These are phyloP conservation scores for Talaromyces sp. DNA, from an alignment of 2,329 filamentous ascomycete genomes.

Conservation along the genomic window DNA sequence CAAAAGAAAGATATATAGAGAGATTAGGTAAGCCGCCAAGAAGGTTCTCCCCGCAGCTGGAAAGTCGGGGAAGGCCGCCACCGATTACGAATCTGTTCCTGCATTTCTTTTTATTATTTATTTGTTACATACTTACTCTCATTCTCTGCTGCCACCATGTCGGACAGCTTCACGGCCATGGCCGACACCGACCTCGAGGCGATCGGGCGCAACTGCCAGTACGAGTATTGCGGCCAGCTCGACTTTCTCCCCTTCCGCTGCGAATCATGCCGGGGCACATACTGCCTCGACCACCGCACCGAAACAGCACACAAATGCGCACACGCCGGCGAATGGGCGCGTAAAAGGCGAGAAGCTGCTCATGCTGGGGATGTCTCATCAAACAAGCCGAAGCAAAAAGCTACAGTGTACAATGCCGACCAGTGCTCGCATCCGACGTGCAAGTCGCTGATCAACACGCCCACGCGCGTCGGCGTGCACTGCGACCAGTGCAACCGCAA, in stretches of 20 bases:
- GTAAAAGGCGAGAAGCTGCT: constrained; percentile 33
- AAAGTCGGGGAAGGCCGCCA: not conserved
- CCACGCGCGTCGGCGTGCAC: constrained; percentile 45
- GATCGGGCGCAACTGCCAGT: constrained; percentile 86
- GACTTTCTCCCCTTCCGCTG: constrained; percentile 95
- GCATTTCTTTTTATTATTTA: not conserved
- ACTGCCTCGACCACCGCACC: constrained; percentile 88
- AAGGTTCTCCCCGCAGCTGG: not conserved
- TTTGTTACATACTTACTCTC: too few species aligned
- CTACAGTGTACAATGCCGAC: constrained; percentile 50
- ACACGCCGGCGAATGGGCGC: constrained; percentile 57
- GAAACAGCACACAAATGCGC: constrained; percentile 71
- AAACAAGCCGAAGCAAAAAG: constrained; percentile 44
- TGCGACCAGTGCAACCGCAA: constrained; percentile 44
- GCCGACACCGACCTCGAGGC: constrained; percentile 66
- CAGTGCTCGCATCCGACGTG: constrained; percentile 45
- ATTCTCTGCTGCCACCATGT: too few species aligned
- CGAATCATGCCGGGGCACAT: constrained; percentile 77
- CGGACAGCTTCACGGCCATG: constrained; percentile 31
- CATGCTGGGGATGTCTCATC: constrained; percentile 20
- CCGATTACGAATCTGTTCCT: not conserved
- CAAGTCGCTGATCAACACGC: constrained; percentile 49
- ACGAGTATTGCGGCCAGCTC: constrained; percentile 84
- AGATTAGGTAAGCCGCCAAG: not conserved
- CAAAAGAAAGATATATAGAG: too few species aligned